A percentile compares a stretch with the other conserved stretches of the same genome.
Conservation (phyloP, 139 green algal genomes). For the Coelastrella sp. region DNA sequence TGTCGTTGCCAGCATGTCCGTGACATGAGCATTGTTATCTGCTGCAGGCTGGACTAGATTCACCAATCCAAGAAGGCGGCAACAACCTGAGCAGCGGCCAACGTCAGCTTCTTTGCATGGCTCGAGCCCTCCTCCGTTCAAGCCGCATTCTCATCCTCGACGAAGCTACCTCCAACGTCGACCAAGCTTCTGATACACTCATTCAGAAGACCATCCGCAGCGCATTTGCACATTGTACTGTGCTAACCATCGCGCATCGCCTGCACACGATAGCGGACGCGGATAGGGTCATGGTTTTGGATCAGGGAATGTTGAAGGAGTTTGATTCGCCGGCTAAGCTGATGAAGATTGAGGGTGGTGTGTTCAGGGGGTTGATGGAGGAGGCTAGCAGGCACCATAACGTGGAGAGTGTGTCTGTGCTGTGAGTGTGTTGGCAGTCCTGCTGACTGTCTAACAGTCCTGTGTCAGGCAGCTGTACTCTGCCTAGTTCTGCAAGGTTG, state of each 20-base stretch:
- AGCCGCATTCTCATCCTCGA: constrained; percentile 57
- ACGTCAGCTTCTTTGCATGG: constrained; percentile 92
- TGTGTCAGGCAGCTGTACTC: too few relatives aligned
- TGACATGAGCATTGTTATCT: too few relatives aligned
- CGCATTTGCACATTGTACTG: constrained; percentile 64
- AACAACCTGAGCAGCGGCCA: constrained; percentile 88
- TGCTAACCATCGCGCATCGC: constrained; percentile 76
- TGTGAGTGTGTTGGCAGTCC: background rate
- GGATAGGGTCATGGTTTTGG: constrained; percentile 80
- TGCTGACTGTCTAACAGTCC: too few relatives aligned
- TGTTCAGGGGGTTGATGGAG: constrained; percentile 50
- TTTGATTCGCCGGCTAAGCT: constrained; percentile 71
- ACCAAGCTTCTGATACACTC: constrained; percentile 67
- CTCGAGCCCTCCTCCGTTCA: constrained; percentile 62
- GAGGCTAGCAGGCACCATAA: background rate
- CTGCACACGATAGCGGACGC: constrained; percentile 87
- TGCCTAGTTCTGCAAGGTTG: too few relatives aligned
- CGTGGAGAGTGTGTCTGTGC: background rate
- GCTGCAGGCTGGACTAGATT: constrained; percentile 76
- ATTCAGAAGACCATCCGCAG: constrained; percentile 71
- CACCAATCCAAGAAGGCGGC: constrained; percentile 83
- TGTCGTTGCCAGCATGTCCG: too few relatives aligned
- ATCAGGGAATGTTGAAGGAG: constrained; percentile 71
- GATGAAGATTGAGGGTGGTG: constrained; percentile 46
- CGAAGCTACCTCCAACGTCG: constrained; percentile 73